phyloP scores from a whole-genome alignment of 164 flowering plant genomes.

The Akebia trifoliata region DNA sequence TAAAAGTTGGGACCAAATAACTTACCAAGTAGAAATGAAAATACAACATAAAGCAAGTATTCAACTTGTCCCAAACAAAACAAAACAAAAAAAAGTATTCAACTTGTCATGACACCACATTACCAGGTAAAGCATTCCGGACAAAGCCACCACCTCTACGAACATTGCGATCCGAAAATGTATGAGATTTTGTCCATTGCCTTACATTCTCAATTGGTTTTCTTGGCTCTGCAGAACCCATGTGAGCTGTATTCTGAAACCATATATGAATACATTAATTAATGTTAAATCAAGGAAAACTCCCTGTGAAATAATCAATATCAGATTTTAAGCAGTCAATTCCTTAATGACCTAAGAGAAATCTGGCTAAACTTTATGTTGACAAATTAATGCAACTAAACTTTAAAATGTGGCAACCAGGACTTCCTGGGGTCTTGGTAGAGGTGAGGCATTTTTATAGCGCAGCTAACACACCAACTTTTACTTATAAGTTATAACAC shows the following conservation, averaged over 20 bases:
- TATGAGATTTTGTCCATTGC: constrained; percentile 18
- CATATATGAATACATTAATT: constrained; percentile 8
- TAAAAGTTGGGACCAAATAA: too few species aligned
- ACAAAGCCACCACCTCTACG: constrained; percentile 46
- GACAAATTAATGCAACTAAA: too few species aligned
- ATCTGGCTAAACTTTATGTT: too few species aligned
- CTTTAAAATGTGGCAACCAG: too few species aligned
- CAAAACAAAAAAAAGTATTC: too few species aligned
- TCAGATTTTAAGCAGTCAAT: neutral
- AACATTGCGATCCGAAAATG: constrained; percentile 44
- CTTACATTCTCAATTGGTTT: constrained; percentile 31
- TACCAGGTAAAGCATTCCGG: constrained; percentile 50
- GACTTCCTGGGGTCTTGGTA: too few species aligned
- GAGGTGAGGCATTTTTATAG: too few species aligned
- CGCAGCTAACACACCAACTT: too few species aligned
- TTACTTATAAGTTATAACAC: too few species aligned
- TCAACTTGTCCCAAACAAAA: constrained; percentile 1
- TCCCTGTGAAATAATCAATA: neutral
- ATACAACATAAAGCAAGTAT: neutral
- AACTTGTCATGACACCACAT: constrained; percentile 9
- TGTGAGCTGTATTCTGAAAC: constrained; percentile 38
- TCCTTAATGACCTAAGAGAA: too few species aligned
- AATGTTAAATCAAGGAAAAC: neutral
- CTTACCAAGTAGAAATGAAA: constrained; percentile 7
- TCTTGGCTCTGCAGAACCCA: constrained; percentile 32